Conservation (phyloP, 1,139 yeast species). For the Protomyces gravidus region DNA sequence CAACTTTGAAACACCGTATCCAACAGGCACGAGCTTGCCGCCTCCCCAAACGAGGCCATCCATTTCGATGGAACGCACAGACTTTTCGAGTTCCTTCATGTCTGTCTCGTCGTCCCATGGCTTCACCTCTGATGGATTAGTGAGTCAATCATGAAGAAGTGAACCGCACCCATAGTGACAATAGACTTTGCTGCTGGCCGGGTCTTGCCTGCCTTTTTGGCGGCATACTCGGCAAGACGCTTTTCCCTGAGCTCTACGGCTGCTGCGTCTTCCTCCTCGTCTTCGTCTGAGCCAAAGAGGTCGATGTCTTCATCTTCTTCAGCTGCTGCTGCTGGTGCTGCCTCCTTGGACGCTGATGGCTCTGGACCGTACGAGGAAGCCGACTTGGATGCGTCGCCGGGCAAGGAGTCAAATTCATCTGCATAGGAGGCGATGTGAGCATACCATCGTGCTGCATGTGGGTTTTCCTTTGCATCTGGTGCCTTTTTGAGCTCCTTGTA, state of each 20-base stretch:
- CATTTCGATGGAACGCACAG: conserved; percentile 74
- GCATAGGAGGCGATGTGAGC: conserved; percentile 93
- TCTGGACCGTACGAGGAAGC: conserved; percentile 59
- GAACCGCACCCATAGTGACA: conserved; percentile 62
- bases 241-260: conserved; percentile 96
- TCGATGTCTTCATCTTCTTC: conserved; percentile 86
- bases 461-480: conserved; percentile 60
- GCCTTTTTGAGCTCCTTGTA: conserved; percentile 81
- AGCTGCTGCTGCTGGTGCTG: conserved; percentile 53
- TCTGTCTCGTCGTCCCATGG: conserved; percentile 99
- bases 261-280: conserved; percentile 90
- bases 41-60: conserved; percentile 99
- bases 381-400: conserved; percentile 43
- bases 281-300: conserved; percentile 86
- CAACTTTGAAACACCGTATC: conserved; percentile 99
- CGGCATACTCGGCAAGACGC: conserved; percentile 96
- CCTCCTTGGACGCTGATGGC: conserved; percentile 57
- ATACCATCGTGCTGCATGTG: conserved; percentile 96
- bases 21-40: conserved; percentile 90
- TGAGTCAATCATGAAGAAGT: not conserved
- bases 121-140: conserved; percentile 57
- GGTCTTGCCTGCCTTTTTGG: conserved; percentile 94
- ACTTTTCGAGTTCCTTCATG: conserved; percentile 77
- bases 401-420: conserved; percentile 56
- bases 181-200: conserved; percentile 98